Conservation (phyloP, 257 asterid species). For the Paraleonurus japonicus region DNA sequence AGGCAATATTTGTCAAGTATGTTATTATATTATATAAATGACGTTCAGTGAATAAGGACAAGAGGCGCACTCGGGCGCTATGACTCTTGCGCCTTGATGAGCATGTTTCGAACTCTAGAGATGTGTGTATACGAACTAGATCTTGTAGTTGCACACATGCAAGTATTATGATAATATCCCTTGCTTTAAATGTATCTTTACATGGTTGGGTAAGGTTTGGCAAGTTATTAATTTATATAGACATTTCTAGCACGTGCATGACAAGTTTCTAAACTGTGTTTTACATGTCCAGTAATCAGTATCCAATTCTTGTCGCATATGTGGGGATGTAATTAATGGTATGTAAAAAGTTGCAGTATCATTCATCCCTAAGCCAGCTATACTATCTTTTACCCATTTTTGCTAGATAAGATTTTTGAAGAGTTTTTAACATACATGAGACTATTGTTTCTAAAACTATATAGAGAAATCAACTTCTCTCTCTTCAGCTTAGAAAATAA, state of each 20-base stretch:
- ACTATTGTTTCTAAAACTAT: neutral
- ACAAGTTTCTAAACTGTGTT: neutral
- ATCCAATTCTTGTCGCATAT: neutral
- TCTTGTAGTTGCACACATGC: slow-evolving; percentile 8
- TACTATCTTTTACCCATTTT: neutral
- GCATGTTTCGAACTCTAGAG: neutral
- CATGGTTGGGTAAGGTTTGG: neutral
- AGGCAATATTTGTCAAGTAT: no score
- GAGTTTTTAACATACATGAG: neutral
- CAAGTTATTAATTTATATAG: neutral
- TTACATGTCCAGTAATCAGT: neutral
- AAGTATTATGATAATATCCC: neutral
- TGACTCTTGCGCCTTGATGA: neutral
- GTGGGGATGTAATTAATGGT: neutral
- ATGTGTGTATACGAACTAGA: neutral
- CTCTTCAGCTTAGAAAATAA: neutral
- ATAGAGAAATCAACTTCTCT: neutral
- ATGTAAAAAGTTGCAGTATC: neutral
- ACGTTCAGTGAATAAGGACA: no score
- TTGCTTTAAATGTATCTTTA: neutral
- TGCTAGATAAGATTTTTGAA: neutral
- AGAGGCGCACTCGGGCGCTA: neutral
- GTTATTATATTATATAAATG: no score
- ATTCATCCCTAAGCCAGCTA: neutral
- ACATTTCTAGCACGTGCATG: neutral